Conservation (phyloP, 352 stramenopile species). For the Phytopythium mirpurense region DNA sequence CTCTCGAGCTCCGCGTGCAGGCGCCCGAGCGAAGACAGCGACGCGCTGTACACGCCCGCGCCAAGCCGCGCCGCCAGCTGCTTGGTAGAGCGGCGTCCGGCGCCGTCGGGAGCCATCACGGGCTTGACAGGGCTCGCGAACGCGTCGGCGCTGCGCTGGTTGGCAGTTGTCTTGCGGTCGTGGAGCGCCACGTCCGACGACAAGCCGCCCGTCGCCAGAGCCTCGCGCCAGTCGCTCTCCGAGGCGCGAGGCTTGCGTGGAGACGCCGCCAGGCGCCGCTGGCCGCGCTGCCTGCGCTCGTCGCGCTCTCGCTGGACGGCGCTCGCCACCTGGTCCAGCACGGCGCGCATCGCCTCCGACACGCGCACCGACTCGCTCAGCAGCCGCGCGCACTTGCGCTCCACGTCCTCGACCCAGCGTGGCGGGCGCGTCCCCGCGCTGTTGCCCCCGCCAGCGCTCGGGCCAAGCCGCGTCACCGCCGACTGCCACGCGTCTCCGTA, state of each 20-base stretch:
- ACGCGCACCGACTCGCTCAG: constrained; percentile 51
- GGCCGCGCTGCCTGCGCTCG: constrained; percentile 25
- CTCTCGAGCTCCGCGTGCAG: constrained; percentile 60
- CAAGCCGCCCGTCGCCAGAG: neutral
- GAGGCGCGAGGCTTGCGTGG: constrained; percentile 11
- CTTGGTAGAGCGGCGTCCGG: constrained; percentile 18
- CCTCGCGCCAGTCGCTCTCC: neutral
- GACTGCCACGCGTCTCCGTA: constrained; percentile 44
- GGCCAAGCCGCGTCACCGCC: constrained; percentile 16
- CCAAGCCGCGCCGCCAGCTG: constrained; percentile 12
- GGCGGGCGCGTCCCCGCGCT: constrained; percentile 16
- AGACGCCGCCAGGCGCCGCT: constrained; percentile 14
- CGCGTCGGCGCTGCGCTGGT: constrained; percentile 12
- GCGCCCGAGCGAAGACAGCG: constrained; percentile 47
- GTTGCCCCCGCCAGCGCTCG: constrained; percentile 19
- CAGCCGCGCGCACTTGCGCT: constrained; percentile 47
- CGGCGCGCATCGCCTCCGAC: constrained; percentile 45
- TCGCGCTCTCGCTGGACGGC: constrained; percentile 38
- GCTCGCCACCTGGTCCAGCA: constrained; percentile 39
- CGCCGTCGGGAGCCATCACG: too few relatives aligned
- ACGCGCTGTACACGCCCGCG: constrained; percentile 31
- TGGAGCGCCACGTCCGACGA: neutral
- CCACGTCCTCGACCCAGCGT: constrained; percentile 49
- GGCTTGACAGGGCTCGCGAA: constrained; percentile 33
- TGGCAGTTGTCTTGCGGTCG: constrained; percentile 5